Evolutionary conservation across 305 asterid genomes (phyloP), one percentile per base, ranked within the genome.

Genomic region (Solanum chacoense): DNA sequence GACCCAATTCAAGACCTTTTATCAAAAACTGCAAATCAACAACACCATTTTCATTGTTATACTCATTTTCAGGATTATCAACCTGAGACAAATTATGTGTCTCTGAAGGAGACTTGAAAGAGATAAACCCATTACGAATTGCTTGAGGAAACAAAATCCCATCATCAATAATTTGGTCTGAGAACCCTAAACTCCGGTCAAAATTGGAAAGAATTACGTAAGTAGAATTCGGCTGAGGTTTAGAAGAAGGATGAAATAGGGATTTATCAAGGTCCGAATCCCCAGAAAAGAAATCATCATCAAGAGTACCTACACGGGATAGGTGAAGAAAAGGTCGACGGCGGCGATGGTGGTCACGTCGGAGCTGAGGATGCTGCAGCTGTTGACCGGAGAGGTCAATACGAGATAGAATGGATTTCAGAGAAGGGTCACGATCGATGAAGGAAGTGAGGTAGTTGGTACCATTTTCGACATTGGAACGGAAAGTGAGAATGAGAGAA

Each of bases 221-320:
- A 20, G 97, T 91, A 9, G 94, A 90, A 90, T 96, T 96, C 63
- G 91, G 88, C 12, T 67, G 85, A 11, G 91, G 88, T 55, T 94
- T 95, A 11, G 90, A 73, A 6, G 94, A 45, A 63, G 98, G 93
- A 8, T 91, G 83, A 81, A 93, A 96, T 81, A 96, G 88, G 2
- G 98, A 95, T 85, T 98, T 97, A 50, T 96, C 99, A 11, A 84
- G 92, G 91, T 96, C 97, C 0, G 96, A 92, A 87, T 97, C 98
- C 2, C 98, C 98, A 42, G 98, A 96, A 92, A 97, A 96, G 92
- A 97, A 97, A 84, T 96, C 99, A 45, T 97, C 98, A 76, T 97
- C 98, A 3, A 97, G 97, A 40, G 94, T 93, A 38, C 94, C 94
- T 26, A 93, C 92, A 29, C 94, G 94, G 36, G 93, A 89, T 65